Evolutionary conservation across 1,284 basidiomycete species (phyloP).

Genomic region (Ganoderma leucocontextum): DNA sequence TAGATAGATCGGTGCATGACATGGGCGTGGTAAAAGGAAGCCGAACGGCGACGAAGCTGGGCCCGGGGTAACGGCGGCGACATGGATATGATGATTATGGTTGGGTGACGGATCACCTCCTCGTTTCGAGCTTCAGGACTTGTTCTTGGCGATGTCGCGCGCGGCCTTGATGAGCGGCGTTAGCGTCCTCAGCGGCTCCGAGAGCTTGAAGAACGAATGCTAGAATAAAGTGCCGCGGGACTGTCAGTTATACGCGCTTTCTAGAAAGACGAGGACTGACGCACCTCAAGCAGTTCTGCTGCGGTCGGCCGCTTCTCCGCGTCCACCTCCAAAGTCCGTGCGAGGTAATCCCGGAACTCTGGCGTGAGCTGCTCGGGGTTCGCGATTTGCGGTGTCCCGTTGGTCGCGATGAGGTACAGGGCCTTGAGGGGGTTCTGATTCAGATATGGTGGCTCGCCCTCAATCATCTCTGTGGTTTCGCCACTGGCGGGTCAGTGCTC

Average conservation of each 20-base stretch:
- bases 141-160: constrained; percentile 82
- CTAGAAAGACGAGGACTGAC: background rate
- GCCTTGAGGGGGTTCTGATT: constrained; percentile 97
- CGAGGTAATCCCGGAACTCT: constrained; percentile 93
- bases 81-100: constrained; percentile 1
- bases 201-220: constrained; percentile 91
- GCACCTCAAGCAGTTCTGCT: constrained; percentile 79
- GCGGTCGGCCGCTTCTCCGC: constrained; percentile 93
- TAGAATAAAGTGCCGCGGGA: constrained; percentile 39
- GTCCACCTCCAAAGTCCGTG: constrained; percentile 93
- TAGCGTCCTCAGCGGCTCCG: constrained; percentile 88
- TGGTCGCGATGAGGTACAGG: constrained; percentile 96
- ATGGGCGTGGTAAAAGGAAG: constrained; percentile 23
- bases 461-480: constrained; percentile 88
- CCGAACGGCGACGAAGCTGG: constrained; percentile 1
- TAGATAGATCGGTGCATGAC: constrained; percentile 39
- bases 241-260: constrained; percentile 3
- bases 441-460: constrained; percentile 97
- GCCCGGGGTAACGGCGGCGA: background rate
- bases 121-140: constrained; percentile 40
- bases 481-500: constrained; percentile 13
- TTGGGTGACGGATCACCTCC: background rate
- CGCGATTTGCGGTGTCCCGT: constrained; percentile 97
- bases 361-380: constrained; percentile 91
- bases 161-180: constrained; percentile 95